Base-by-base conservation (phyloP, 129 eudicot genomes). In the Flaveria trinervia region DNA sequence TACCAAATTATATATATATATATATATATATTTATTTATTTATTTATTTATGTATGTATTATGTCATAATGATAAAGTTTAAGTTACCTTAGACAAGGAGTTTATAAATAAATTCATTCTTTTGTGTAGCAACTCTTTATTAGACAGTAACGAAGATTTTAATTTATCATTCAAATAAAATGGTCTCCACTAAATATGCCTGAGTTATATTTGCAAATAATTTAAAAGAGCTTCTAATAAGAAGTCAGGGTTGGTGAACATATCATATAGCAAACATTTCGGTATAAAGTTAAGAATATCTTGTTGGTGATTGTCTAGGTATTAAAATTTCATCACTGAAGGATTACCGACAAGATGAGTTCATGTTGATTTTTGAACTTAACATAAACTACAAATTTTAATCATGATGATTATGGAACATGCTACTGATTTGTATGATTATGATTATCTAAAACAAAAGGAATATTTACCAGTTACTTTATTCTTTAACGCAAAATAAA, bases 401-500 rank as follows among this genome's bases (percentile, higher is more conserved):
- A 57, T 55, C 28, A 55, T 57, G 12, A 20, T 57, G 33, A 57
- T 57, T 57, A 25, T 57, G 65, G 33, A 57, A 57, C 65, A 57
- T 57, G 20, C 23, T 57, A 57, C 26, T 20, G 10, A 57, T 22
- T 55, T 55, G 62, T 22, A 20, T 57, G 20, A 10, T 55, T 55
- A 18, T 55, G 16, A 57, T 57, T 57, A 22, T 26, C 26, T 26
- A 15, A 9, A 33, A 65, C 76, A 28, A 30, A 71, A 8, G 30
- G 76, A 72, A 72, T 39, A 57, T 73, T 20, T 56, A 57, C 23
- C 43, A 39, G 70, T 65, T 65, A 65, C 70, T 33, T 44, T 33
- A 33, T 33, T 33, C 39, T 33, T 5, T 65, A 3, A 70, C 23
- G 49, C 26, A 70, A 48, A 70, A 41, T 25, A 30, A 14, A 20